Conservation (phyloP, 768 basidiomycete genomes). For the Cystobasidium ongulense region DNA sequence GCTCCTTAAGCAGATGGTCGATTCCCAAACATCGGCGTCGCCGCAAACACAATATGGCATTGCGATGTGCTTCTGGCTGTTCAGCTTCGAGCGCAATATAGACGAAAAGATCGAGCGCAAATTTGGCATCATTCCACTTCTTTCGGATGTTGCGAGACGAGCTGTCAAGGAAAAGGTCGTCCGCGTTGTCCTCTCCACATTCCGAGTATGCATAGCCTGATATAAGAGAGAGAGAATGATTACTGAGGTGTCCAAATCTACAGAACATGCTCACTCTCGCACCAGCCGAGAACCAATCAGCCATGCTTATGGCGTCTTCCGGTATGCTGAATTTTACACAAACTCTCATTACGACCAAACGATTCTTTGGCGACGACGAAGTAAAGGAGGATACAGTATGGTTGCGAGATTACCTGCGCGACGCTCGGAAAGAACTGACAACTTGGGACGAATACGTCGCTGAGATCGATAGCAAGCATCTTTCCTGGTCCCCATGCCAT, state of each 20-base stretch:
- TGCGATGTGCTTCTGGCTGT: slow-evolving; percentile 82
- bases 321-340: slow-evolving; percentile 70
- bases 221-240: too few species aligned
- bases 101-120: slow-evolving; percentile 82
- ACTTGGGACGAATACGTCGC: slow-evolving; percentile 95
- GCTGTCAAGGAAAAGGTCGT: slow-evolving; percentile 97
- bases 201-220: slow-evolving; percentile 55
- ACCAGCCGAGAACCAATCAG: slow-evolving; percentile 75
- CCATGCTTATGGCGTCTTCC: slow-evolving; percentile 74
- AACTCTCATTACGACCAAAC: slow-evolving; percentile 67
- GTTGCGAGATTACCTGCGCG: slow-evolving; percentile 73
- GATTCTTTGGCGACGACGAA: slow-evolving; percentile 74
- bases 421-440: slow-evolving; percentile 82
- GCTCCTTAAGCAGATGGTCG: slow-evolving; percentile 66
- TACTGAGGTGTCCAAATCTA: neutral
- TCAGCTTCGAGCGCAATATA: slow-evolving; percentile 79
- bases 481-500: slow-evolving; percentile 93
- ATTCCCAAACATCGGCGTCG: neutral
- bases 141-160: slow-evolving; percentile 72
- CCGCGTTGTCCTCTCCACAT: slow-evolving; percentile 82
- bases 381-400: slow-evolving; percentile 83
- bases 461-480: slow-evolving; percentile 76
- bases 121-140: slow-evolving; percentile 76
- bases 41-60: slow-evolving; percentile 94
- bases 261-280: slow-evolving; percentile 87